Base-by-base conservation (phyloP, 2,329 filamentous ascomycete genomes). In the Elsinoe australis region DNA sequence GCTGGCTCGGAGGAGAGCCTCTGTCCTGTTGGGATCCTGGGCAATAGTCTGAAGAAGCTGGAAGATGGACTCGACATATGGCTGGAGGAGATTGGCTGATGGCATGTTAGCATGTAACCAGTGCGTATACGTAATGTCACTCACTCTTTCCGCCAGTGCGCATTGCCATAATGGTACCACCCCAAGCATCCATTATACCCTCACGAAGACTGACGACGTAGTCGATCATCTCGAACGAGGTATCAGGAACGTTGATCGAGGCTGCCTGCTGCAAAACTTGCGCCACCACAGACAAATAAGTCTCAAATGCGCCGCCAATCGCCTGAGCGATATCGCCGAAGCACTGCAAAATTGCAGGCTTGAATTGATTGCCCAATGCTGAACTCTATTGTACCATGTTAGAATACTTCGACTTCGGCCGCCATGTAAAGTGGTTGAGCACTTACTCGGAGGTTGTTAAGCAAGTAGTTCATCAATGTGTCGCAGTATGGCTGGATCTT, bases 111-210 rank as follows among this genome's bases (percentile, higher is more conserved):
- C n/a, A n/a, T n/a, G n/a, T n/a, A n/a, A n/a, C n/a, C n/a, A n/a
- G n/a, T n/a, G n/a, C n/a, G n/a, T n/a, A n/a, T n/a, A n/a, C n/a
- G n/a, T 45, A 10, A 8, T 5, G n/a, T 17, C 17, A 29, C 31
- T 22, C 12, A 70, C 80, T 66, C 73, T 90, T 90, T 61, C 72
- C 73, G 61, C 83, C 86, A 45, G 76, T 70, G 73, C 92, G 94
- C 83, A 96, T 88, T 47, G 92, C 88, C 65, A 90, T 82, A 62
- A 98, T 88, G 56, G 95, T 92, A 56, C 92, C 92, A 60, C 89
- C 88, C 89, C 94, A 98, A 26, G 92, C 92, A 74, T 98, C 92
- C 83, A 96, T 95, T 57, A 98, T 96, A 58, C 90, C 92, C 64
- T 98, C 94, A 47, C 92, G 83, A 41, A 98, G 77, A 15, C 89